These are phyloP conservation scores for Asterophora lycoperdoides DNA, from an alignment of 768 basidiomycete species.

Conservation along the genomic window DNA sequence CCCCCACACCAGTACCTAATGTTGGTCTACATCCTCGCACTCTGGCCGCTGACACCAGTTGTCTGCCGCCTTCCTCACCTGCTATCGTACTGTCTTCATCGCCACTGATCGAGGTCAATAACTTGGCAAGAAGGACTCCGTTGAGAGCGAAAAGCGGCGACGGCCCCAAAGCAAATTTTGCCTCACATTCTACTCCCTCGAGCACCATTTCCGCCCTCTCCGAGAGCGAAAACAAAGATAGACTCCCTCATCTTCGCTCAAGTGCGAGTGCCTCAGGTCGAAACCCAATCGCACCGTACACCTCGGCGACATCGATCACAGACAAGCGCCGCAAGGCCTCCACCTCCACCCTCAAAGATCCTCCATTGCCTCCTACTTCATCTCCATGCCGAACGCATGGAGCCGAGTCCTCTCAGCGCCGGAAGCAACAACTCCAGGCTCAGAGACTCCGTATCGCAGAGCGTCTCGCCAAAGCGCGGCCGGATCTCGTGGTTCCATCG, in stretches of 20 bases:
- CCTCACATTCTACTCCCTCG: not conserved
- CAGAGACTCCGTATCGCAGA: conserved; percentile 31
- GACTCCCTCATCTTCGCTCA: too few species aligned
- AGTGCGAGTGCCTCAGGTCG: not conserved
- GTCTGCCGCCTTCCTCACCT: not conserved
- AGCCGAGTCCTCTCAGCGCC: conserved; percentile 1
- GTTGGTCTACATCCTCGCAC: not conserved
- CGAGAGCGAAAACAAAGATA: not conserved
- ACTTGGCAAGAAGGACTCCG: not conserved
- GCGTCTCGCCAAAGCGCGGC: conserved; percentile 40
- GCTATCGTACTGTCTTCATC: conserved; percentile 1
- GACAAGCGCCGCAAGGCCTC: not conserved
- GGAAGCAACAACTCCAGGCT: conserved; percentile 14
- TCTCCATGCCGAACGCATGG: not conserved
- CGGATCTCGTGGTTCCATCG: conserved; percentile 34
- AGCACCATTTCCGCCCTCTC: not conserved
- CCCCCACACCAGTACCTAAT: not conserved
- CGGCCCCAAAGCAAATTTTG: not conserved
- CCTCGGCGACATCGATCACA: not conserved
- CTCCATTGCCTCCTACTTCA: not conserved
- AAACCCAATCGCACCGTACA: not conserved
- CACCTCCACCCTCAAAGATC: not conserved
- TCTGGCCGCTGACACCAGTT: conserved; percentile 3
- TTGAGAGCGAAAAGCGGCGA: too few species aligned
- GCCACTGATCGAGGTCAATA: conserved; percentile 12